Conservation (phyloP, 2,329 filamentous ascomycete species). For the Colletotrichum graminicola region DNA sequence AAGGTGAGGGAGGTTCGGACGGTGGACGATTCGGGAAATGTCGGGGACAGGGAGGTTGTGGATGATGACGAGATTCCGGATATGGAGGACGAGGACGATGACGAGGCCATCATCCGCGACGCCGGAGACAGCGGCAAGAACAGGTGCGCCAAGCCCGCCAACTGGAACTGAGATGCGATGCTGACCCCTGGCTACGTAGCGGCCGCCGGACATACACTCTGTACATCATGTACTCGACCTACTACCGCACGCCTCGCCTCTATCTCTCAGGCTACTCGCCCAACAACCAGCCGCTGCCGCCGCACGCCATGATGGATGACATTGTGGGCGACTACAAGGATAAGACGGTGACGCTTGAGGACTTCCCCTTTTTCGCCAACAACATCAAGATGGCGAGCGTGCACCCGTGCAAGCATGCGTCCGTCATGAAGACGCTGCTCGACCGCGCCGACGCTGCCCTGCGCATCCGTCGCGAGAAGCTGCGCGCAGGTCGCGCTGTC, state of each 20-base stretch:
- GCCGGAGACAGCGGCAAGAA: slow-evolving; percentile 62
- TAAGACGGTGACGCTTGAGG: slow-evolving; percentile 97
- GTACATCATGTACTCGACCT: slow-evolving; percentile 97
- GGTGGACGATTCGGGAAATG: slow-evolving; percentile 88
- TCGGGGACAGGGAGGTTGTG: slow-evolving; percentile 79
- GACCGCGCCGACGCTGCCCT: slow-evolving; percentile 95
- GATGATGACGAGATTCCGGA: slow-evolving; percentile 93
- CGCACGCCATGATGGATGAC: slow-evolving; percentile 93
- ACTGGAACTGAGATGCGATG: neutral
- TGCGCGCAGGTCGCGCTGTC: slow-evolving; percentile 70
- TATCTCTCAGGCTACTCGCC: slow-evolving; percentile 93
- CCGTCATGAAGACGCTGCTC: slow-evolving; percentile 97
- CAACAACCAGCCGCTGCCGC: slow-evolving; percentile 83
- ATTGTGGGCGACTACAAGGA: slow-evolving; percentile 97
- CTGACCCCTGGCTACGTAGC: slow-evolving; percentile 58
- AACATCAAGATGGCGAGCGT: slow-evolving; percentile 96
- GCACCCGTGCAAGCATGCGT: slow-evolving; percentile 96
- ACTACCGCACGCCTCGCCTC: slow-evolving; percentile 94
- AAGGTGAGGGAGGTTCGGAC: slow-evolving; percentile 86
- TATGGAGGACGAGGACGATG: slow-evolving; percentile 98
- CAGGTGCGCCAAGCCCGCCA: slow-evolving; percentile 52
- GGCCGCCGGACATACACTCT: slow-evolving; percentile 94
- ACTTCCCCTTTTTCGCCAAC: slow-evolving; percentile 94
- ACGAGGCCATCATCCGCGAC: slow-evolving; percentile 95
- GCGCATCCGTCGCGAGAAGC: slow-evolving; percentile 87